Evolutionary conservation across 805 yeast genomes (phyloP).

Genomic region (Candida nonsorbophila): DNA sequence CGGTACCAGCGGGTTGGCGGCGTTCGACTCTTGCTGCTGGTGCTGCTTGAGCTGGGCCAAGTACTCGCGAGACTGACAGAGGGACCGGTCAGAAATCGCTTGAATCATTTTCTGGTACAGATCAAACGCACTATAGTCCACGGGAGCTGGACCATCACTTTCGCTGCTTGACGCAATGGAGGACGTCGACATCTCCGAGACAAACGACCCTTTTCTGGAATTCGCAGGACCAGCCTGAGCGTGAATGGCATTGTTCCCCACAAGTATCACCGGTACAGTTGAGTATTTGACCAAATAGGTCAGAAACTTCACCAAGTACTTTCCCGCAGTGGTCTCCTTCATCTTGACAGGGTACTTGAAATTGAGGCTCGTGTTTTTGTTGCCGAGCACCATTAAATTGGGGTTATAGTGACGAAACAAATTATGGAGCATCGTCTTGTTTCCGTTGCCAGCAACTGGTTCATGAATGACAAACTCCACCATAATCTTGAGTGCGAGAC

Average conservation of each 20-base stretch:
- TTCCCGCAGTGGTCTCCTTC: conserved; percentile 14
- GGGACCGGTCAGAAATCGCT: too few relatives aligned
- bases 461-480: conserved; percentile 32
- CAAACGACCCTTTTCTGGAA: too few relatives aligned
- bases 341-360: conserved; percentile 35
- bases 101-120: too few relatives aligned
- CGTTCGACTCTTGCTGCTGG: too few relatives aligned
- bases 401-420: conserved; percentile 39
- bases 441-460: conserved; percentile 10
- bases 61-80: too few relatives aligned
- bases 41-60: too few relatives aligned
- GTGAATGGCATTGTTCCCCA: conserved; percentile 24
- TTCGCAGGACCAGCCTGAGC: too few relatives aligned
- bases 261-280: conserved; percentile 32
- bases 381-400: conserved; percentile 31
- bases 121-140: too few relatives aligned
- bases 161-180: too few relatives aligned
- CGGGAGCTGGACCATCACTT: too few relatives aligned
- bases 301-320: conserved; percentile 28
- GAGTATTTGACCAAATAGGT: conserved; percentile 35
- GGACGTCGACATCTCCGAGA: too few relatives aligned
- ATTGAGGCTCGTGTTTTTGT: conserved; percentile 34
- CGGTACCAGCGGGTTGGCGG: too few relatives aligned
- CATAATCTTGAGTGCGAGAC: conserved; percentile 29
- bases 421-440: conserved; percentile 31